Conservation (phyloP, 345 rosid species). For the Lumnitzera racemosa region DNA sequence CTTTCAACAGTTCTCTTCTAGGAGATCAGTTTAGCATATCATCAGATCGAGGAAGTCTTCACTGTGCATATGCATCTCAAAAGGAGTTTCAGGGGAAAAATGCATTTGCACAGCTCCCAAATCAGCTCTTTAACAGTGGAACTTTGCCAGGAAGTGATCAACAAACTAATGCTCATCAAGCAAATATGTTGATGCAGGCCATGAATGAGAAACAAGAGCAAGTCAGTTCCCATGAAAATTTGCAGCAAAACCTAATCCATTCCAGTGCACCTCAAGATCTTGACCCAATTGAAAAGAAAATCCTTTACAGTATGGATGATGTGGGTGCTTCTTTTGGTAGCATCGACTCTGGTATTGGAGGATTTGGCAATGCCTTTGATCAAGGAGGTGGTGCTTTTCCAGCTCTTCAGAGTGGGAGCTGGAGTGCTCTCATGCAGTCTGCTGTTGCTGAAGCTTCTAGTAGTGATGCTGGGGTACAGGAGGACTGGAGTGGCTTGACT, state of each 20-base stretch:
- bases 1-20: slow-evolving; percentile 19
- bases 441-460: slow-evolving; percentile 85
- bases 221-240: slow-evolving; percentile 22
- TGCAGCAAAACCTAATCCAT: slow-evolving; percentile 33
- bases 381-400: slow-evolving; percentile 26
- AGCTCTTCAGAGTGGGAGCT: slow-evolving; percentile 72
- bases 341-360: slow-evolving; percentile 34
- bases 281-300: slow-evolving; percentile 81
- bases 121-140: slow-evolving; percentile 29
- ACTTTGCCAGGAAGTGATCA: slow-evolving; percentile 22
- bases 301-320: slow-evolving; percentile 65
- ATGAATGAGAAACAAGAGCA: slow-evolving; percentile 35
- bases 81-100: slow-evolving; percentile 35
- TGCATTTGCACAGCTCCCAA: slow-evolving; percentile 25
- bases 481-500: slow-evolving; percentile 68
- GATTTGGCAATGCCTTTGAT: slow-evolving; percentile 31
- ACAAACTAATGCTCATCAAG: slow-evolving; percentile 20
- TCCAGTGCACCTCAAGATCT: slow-evolving; percentile 30
- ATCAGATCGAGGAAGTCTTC: slow-evolving; percentile 21
- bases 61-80: slow-evolving; percentile 27
- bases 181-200: slow-evolving; percentile 22
- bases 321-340: slow-evolving; percentile 44
- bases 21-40: slow-evolving; percentile 25
- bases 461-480: slow-evolving; percentile 53
- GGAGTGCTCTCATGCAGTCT: slow-evolving; percentile 97